phyloP scores from a whole-genome alignment of 352 stramenopile species.

The Phytophthora nicotianae region DNA sequence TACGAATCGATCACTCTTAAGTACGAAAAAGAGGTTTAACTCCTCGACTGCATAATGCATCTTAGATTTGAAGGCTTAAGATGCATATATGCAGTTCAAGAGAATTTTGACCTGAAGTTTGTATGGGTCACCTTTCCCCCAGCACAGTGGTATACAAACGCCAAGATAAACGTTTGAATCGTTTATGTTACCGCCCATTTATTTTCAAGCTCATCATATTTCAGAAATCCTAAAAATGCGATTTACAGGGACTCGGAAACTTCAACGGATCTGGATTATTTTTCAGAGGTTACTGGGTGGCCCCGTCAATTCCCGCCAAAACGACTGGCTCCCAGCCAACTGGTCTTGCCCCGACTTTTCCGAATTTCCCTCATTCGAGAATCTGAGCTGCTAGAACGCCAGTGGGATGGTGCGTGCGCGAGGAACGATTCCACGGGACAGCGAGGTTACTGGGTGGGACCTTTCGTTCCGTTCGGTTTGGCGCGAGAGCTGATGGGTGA shows the following conservation, averaged over 20 bases:
- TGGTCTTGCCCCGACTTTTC: constrained; percentile 5
- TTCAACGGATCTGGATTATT: neutral
- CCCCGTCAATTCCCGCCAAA: neutral
- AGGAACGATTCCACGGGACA: too few relatives aligned
- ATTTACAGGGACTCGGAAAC: too few relatives aligned
- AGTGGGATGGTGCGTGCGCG: constrained; percentile 11
- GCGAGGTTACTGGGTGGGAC: too few relatives aligned
- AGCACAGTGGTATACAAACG: constrained; percentile 12
- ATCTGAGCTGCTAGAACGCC: constrained; percentile 2
- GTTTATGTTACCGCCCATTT: neutral
- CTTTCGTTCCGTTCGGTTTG: too few relatives aligned
- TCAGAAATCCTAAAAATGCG: constrained; percentile 2
- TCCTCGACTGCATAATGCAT: too few relatives aligned
- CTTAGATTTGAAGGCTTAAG: too few relatives aligned
- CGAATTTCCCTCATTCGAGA: constrained; percentile 12
- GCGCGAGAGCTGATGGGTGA: too few relatives aligned
- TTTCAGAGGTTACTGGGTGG: neutral
- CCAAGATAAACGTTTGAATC: constrained; percentile 9
- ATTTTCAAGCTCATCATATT: neutral
- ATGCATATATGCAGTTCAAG: constrained; percentile 22
- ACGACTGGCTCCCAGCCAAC: constrained; percentile 1
- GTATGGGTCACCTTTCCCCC: constrained; percentile 17
- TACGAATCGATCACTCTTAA: too few relatives aligned
- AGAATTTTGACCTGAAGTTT: constrained; percentile 16
- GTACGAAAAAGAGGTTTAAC: too few relatives aligned